A percentile compares a stretch with the other conserved stretches of the same genome.
Evolutionary conservation across 495 filamentous ascomycete species (phyloP).

Genomic region (Aspergillus indologenus): DNA sequence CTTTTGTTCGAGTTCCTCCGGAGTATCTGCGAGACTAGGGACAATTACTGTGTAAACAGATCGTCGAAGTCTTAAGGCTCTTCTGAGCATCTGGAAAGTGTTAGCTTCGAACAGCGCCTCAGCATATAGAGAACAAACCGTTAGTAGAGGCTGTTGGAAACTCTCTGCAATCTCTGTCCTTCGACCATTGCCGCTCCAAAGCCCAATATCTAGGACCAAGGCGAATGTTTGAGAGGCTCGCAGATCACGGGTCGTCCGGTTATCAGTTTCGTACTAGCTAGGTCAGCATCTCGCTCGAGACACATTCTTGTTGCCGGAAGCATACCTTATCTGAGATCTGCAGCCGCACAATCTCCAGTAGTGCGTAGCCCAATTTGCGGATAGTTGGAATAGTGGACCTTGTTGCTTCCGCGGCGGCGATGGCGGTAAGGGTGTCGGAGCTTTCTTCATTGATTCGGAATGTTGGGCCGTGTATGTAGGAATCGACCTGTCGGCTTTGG

Average conservation of each 20-base stretch:
- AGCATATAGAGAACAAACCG: constrained; percentile 24
- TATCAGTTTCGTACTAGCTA: constrained; percentile 53
- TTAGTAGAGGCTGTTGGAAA: constrained; percentile 49
- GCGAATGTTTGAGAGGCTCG: constrained; percentile 54
- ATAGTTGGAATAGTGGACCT: constrained; percentile 53
- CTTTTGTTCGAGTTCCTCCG: constrained; percentile 48
- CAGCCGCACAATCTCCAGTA: constrained; percentile 57
- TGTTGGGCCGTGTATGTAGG: constrained; percentile 57
- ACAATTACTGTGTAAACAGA: constrained; percentile 46
- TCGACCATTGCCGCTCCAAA: constrained; percentile 67
- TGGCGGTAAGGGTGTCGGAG: constrained; percentile 53
- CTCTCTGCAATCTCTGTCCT: constrained; percentile 68
- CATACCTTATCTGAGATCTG: constrained; percentile 46
- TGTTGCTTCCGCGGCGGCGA: constrained; percentile 56
- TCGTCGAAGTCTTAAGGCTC: constrained; percentile 26
- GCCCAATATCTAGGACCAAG: constrained; percentile 53
- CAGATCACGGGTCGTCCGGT: constrained; percentile 51
- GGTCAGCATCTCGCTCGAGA: background rate
- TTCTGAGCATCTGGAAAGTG: constrained; percentile 39
- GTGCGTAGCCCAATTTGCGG: constrained; percentile 59
- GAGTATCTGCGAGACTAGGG: constrained; percentile 43
- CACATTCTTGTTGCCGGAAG: no score
- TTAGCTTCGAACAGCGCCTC: background rate
- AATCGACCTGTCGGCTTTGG: constrained; percentile 45
- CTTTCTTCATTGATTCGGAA: constrained; percentile 49